Percentiles rank a stretch among this genome's conserved stretches.
Conservation (phyloP, 352 stramenopile genomes). For the Phytopythium helicoides region DNA sequence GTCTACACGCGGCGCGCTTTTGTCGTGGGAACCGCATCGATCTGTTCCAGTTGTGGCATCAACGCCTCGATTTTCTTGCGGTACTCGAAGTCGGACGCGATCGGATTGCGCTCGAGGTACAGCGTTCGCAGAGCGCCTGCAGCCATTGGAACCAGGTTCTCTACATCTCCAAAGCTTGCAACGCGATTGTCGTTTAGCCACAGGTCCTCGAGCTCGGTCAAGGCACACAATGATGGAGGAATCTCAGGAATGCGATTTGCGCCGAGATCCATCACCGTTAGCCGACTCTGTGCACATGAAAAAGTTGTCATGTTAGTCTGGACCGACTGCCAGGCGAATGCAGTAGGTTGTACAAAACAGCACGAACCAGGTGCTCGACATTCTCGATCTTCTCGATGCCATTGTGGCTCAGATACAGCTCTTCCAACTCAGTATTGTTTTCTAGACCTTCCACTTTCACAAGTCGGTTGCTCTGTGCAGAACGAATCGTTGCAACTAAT, state of each 20-base stretch:
- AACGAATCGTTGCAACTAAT: constrained; percentile 43
- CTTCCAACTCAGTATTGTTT: constrained; percentile 86
- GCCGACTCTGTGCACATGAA: constrained; percentile 29
- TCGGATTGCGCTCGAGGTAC: constrained; percentile 96
- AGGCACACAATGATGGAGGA: constrained; percentile 31
- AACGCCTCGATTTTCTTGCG: constrained; percentile 89
- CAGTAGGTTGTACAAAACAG: too few species aligned
- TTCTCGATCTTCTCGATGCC: constrained; percentile 90
- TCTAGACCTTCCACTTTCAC: constrained; percentile 91
- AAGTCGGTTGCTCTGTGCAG: constrained; percentile 94
- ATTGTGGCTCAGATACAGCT: constrained; percentile 98
- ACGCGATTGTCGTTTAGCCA: constrained; percentile 80
- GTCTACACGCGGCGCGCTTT: constrained; percentile 33
- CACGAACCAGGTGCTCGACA: constrained; percentile 64
- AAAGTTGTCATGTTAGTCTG: too few species aligned
- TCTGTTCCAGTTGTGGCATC: constrained; percentile 92
- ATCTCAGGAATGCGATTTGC: constrained; percentile 83
- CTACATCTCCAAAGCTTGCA: constrained; percentile 53
- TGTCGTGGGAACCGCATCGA: constrained; percentile 89
- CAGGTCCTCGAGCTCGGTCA: constrained; percentile 63
- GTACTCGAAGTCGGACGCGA: constrained; percentile 94
- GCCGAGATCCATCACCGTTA: constrained; percentile 72
- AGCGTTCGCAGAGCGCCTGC: constrained; percentile 82
- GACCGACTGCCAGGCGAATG: too few species aligned
- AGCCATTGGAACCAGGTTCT: constrained; percentile 71